Evolutionary conservation across 768 basidiomycete species (phyloP), one percentile per base, ranked within the genome.

Genomic region (Pleurotus cornucopiae): DNA sequence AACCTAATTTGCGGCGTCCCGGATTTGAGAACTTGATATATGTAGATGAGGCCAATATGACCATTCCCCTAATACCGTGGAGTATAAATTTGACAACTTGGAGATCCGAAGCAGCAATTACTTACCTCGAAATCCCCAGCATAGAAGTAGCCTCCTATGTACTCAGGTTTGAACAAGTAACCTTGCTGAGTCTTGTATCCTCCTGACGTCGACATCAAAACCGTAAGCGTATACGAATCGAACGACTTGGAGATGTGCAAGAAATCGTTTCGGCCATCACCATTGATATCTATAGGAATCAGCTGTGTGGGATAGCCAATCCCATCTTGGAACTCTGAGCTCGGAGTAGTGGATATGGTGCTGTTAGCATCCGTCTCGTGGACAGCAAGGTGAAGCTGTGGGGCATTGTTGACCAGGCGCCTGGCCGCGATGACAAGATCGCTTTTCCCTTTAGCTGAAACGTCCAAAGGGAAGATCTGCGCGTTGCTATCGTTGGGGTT

Each of bases 191-290:
- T 38, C 39, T 21, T 11, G 51, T 40, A 53, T 2, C 51, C 51
- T 11, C 14, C 20, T 16, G 51, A 11, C 13, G 34, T 53, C 14
- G 51, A 53, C 9, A 43, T 12, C 21, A 53, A 20, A 7, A 53
- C 39, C 2, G 51, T 53, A 11, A 53, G 51, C 2, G 51, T 53
- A 39, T 53, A 23, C 39, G 51, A 53, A 23, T 25, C 14, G 2
- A 41, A 12, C 9, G 51, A 40, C 39, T 53, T 39, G 21, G 14
- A 14, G 37, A 53, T 41, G 20, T 53, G 51, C 39, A 53, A 53
- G 18, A 53, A 53, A 38, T 53, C 51, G 7, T 41, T 53, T n/a
- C 51, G n/a, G 16, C 51, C 51, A 23, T 53, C 51, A 21, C 51
- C 51, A 38, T 53, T 23, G 39, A 53, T 40, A 11, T 53, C 51